Evolutionary conservation across 352 stramenopile species (phyloP), one percentile per base, ranked within the genome.

Genomic region (Pythium phragmiticola): DNA sequence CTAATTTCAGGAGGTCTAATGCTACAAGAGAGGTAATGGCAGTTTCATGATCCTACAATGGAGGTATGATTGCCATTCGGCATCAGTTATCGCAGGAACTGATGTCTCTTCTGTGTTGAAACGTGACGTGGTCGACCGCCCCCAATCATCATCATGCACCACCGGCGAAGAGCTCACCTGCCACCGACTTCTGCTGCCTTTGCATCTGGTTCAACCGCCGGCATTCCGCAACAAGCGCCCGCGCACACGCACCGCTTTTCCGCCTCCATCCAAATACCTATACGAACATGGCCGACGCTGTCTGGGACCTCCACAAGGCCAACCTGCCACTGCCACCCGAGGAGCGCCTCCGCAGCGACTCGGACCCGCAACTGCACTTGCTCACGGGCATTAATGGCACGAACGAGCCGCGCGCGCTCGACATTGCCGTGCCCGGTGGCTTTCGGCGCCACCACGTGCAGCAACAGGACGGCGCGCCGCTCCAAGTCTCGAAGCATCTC

Each of bases 371-470:
- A 3, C 48, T 55, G 6, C 61, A 84, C 30, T 62, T 74, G 41
- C 37, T 48, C 28, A 69, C 78, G 23, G 75, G 72, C 52, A 36
- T 61, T 28, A 52, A 55, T n/a, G 49, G n/a, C 58, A 54, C 37
- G 37, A 13, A 53, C 36, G 63, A 57, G 9, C 68, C 71, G 14
- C 87, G 82, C 51, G 80, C 80, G 16, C 62, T 82, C 21, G 83
- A 89, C 49, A 82, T 92, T 48, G 79, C 83, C 14, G 79, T 88
- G 34, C 83, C 81, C 2, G 83, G 83, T 23, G 83, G 78, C 39
- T 92, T 92, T 60, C 77, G 83, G 4, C 81, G 79, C 57, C 80
- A 92, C 63, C 83, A 90, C 53, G n/a, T 90, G 28, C 69, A 84
- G 28, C 69, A 84, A 45, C 77, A 69, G 39, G 69, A 77, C 33